These are phyloP conservation scores for Calonectria pseudoreteaudii DNA, from an alignment of 2,329 filamentous ascomycete species.

Conservation along the genomic window DNA sequence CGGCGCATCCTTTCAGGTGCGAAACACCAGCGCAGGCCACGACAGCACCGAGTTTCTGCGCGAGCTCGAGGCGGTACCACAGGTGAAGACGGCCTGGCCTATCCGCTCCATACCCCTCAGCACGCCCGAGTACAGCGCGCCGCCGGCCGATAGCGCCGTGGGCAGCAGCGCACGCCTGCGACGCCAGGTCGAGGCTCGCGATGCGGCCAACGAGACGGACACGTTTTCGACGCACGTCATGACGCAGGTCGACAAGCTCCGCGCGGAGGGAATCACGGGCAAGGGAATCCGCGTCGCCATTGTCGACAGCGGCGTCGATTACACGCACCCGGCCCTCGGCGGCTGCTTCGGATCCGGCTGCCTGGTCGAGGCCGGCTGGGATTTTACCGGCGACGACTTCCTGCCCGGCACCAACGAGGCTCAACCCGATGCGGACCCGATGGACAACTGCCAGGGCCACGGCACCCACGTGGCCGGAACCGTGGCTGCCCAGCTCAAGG, in stretches of 20 bases:
- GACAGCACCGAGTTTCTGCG: neutral
- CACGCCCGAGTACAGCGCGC: neutral
- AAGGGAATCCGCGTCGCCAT: conserved; percentile 62
- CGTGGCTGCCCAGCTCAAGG: conserved; percentile 62
- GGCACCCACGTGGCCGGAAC: conserved; percentile 70
- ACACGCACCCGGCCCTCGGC: conserved; percentile 69
- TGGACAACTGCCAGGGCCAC: conserved; percentile 63
- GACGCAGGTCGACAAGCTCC: conserved; percentile 64
- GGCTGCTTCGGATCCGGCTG: conserved; percentile 70
- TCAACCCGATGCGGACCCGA: conserved; percentile 60
- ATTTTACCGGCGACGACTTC: conserved; percentile 63
- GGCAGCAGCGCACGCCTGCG: neutral
- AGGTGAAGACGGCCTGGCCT: neutral
- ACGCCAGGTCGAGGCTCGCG: neutral
- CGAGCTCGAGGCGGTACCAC: neutral
- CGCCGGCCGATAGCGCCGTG: neutral
- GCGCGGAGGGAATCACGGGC: conserved; percentile 57
- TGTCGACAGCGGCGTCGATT: conserved; percentile 68
- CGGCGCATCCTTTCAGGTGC: conserved; percentile 5
- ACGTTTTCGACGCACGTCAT: conserved; percentile 52
- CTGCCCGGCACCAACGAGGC: conserved; percentile 25
- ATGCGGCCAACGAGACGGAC: neutral
- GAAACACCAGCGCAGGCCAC: neutral
- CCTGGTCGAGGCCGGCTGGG: conserved; percentile 65
- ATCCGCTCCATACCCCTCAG: neutral